Conservation (phyloP, 2,329 filamentous ascomycete species). For the Monilinia fructigena region DNA sequence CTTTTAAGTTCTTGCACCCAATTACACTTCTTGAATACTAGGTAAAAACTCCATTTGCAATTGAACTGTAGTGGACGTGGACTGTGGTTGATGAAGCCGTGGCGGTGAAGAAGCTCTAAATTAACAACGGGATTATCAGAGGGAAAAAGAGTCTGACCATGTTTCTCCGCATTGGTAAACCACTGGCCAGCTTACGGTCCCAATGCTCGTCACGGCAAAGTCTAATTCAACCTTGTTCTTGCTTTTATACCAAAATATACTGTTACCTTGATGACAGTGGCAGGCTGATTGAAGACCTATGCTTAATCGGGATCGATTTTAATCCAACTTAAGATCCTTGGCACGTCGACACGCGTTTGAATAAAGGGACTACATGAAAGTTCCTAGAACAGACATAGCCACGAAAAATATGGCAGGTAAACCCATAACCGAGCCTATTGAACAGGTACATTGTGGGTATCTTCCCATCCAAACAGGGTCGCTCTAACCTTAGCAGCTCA, state of each 20-base stretch:
- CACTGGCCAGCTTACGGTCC: neutral
- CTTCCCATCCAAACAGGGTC: slow-evolving; percentile 3
- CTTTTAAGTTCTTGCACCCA: neutral
- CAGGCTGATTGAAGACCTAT: neutral
- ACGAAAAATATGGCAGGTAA: no score
- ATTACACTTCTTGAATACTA: neutral
- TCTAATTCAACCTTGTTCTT: neutral
- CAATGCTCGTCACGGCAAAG: neutral
- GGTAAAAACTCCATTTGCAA: neutral
- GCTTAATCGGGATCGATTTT: neutral
- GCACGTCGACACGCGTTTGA: slow-evolving; percentile 1
- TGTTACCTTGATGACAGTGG: neutral
- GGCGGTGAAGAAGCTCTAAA: neutral
- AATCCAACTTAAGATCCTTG: neutral
- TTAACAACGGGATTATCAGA: neutral
- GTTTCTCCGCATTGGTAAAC: slow-evolving; percentile 11
- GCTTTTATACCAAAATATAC: neutral
- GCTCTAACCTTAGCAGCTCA: neutral
- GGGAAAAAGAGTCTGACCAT: neutral
- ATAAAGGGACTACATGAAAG: neutral
- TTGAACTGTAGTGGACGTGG: neutral
- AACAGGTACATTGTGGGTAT: neutral
- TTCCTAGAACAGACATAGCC: neutral
- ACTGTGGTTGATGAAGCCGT: neutral
- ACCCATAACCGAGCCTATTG: neutral